A percentile compares a stretch with the other conserved stretches of the same genome.
Evolutionary conservation across 2,329 filamentous ascomycete genomes (phyloP).

Genomic region (Fusarium nodosum): DNA sequence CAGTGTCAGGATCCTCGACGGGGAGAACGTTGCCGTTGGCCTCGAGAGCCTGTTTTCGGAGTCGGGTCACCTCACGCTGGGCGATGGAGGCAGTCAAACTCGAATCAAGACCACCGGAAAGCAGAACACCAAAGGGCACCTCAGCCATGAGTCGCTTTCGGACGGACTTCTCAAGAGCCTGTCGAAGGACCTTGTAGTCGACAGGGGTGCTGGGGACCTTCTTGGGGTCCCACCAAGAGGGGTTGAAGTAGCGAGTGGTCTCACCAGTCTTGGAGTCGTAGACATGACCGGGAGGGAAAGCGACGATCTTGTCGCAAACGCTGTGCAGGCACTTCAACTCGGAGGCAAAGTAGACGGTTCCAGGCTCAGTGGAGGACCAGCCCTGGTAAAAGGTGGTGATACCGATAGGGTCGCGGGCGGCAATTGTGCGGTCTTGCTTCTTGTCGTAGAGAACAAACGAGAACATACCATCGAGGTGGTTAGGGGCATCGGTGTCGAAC

Average conservation of each 20-base stretch:
- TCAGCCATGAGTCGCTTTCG: conserved; percentile 98
- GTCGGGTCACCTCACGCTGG: conserved; percentile 87
- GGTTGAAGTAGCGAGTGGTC: conserved; percentile 89
- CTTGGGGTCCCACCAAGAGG: conserved; percentile 89
- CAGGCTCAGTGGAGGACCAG: conserved; percentile 84
- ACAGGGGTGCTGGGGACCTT: conserved; percentile 84
- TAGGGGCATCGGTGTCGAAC: conserved; percentile 91
- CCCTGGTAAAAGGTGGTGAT: conserved; percentile 98
- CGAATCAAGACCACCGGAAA: conserved; percentile 96
- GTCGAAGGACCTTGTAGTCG: conserved; percentile 85
- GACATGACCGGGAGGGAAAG: conserved; percentile 95
- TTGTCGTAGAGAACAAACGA: conserved; percentile 99
- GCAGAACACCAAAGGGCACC: conserved; percentile 94
- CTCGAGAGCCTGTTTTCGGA: conserved; percentile 74
- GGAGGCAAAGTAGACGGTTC: conserved; percentile 93
- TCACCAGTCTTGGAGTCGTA: conserved; percentile 94
- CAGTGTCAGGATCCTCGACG: conserved; percentile 68
- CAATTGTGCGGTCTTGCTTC: conserved; percentile 89
- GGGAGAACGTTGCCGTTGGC: conserved; percentile 61
- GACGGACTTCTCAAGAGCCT: conserved; percentile 89
- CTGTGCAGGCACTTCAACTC: conserved; percentile 94
- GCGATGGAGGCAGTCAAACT: conserved; percentile 95
- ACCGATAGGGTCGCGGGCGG: conserved; percentile 95
- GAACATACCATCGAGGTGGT: conserved; percentile 98
- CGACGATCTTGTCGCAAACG: conserved; percentile 94